Evolutionary conservation across 2,329 filamentous ascomycete genomes (phyloP), one percentile per base, ranked within the genome.

Genomic region (Annulohypoxylon truncatum): DNA sequence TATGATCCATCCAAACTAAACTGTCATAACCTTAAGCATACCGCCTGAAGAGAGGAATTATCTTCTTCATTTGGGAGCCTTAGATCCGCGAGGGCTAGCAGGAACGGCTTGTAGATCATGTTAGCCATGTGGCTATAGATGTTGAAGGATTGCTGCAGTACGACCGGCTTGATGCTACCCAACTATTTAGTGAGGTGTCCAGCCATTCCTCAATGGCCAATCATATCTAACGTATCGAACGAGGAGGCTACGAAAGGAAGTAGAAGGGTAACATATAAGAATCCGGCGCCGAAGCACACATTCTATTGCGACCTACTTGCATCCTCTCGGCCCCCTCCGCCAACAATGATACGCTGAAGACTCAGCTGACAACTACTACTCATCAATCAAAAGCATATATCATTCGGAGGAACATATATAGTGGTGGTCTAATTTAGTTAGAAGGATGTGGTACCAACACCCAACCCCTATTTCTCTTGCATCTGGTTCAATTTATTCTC

Each of bases 51-150:
- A 38, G 9, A 22, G n/a, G 10, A 15, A 40, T 33, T 9, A 15
- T 26, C 8, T 24, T 26, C 15, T 50, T 26, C n/a, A 24, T 12
- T 28, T 7, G 20, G 26, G 22, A 44, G 28, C 29, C 51, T 47
- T 54, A 35, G 10, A 13, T 18, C 12, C 5, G 13, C 7, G 6
- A 31, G 9, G 33, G 40, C 51, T 50, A 33, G 53, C 20, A 38
- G 28, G 47, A 35, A 20, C 12, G 24, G 38, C 26, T 15, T 46
- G 44, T 28, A 40, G 24, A 52, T 29, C 29, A 51, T 48, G 8
- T 50, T 53, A 22, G 44, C 31, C 61, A 54, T 61, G 61, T 67
- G 51, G 60, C 61, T 61, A 28, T 26, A 51, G 20, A 42, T 38
- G 50, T 47, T 48, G 46, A 33, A 54, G 64, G 60, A 47, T 58